phyloP scores from a whole-genome alignment of 768 basidiomycete species.

The Tylopilus plumbeoviolaceoides region DNA sequence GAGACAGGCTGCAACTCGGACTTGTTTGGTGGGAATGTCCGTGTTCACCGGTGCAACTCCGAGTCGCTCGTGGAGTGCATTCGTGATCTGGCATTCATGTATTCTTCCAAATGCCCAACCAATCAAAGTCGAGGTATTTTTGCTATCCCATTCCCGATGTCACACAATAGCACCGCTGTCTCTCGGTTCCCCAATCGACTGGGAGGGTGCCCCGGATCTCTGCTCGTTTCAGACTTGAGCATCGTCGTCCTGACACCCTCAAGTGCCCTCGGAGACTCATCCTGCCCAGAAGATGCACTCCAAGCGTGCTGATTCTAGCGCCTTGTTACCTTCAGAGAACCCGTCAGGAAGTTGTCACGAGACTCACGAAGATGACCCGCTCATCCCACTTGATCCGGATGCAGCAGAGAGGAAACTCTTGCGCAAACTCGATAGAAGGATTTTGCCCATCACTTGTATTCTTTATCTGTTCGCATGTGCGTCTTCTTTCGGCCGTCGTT shows the following conservation, averaged over 20 bases:
- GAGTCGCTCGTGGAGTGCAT: too few relatives aligned
- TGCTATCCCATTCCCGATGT: neutral
- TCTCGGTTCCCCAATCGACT: neutral
- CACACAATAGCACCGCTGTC: neutral
- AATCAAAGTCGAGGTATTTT: neutral
- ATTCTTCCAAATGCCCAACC: neutral
- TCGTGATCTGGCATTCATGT: too few relatives aligned
- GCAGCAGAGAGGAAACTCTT: constrained; percentile 51
- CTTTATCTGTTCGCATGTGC: constrained; percentile 74
- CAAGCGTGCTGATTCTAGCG: constrained; percentile 10
- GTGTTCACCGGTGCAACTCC: too few relatives aligned
- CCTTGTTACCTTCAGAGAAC: constrained; percentile 6
- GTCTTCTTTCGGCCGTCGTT: constrained; percentile 23
- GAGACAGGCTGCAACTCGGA: too few relatives aligned
- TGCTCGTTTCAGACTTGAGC: neutral
- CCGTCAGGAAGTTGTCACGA: neutral
- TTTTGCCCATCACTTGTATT: constrained; percentile 68
- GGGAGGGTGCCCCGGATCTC: neutral
- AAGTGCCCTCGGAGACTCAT: neutral
- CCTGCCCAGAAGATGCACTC: constrained; percentile 11
- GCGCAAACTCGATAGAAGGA: constrained; percentile 61
- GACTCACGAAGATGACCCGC: constrained; percentile 16
- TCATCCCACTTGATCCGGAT: constrained; percentile 14
- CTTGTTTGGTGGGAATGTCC: too few relatives aligned
- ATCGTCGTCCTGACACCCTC: neutral